A percentile compares a stretch with the other conserved stretches of the same genome.
Conservation (phyloP, 2,329 filamentous ascomycete genomes). For the Sporothrix globosa region DNA sequence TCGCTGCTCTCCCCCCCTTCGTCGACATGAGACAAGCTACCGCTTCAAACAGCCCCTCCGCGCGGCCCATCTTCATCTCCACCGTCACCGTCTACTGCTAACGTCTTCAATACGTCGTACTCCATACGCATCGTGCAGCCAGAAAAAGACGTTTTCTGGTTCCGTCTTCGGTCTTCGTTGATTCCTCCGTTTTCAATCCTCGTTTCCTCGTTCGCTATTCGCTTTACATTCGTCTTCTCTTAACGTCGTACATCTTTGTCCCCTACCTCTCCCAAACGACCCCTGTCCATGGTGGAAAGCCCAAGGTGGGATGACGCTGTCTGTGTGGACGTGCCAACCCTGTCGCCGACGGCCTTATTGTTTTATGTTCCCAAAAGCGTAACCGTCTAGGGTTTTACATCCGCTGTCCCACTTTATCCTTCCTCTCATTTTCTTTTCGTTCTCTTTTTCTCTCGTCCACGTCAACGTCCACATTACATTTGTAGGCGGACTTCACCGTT, state of each 20-base stretch:
- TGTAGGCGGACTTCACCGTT: background rate
- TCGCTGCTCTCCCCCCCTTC: background rate
- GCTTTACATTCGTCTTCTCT: background rate
- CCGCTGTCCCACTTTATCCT: slow-evolving; percentile 30
- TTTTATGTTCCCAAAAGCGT: slow-evolving; percentile 38
- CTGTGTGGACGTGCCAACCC: slow-evolving; percentile 37
- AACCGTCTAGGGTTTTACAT: slow-evolving; percentile 24
- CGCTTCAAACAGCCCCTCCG: slow-evolving; percentile 17
- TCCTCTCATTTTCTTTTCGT: slow-evolving; percentile 37
- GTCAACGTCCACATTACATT: background rate
- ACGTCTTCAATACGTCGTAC: background rate
- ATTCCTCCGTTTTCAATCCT: background rate
- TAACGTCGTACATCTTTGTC: background rate
- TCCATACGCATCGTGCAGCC: background rate
- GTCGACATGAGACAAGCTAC: slow-evolving; percentile 24
- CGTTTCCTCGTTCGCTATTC: background rate
- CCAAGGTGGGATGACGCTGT: slow-evolving; percentile 32
- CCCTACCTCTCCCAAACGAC: background rate
- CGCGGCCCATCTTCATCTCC: background rate
- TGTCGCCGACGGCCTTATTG: slow-evolving; percentile 34
- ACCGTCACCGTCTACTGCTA: background rate
- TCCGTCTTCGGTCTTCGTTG: background rate
- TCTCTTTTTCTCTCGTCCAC: background rate
- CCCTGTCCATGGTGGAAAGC: background rate
- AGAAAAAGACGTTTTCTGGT: background rate